phyloP scores from a whole-genome alignment of 495 filamentous ascomycete genomes.

The Astrocystis sublimbata region DNA sequence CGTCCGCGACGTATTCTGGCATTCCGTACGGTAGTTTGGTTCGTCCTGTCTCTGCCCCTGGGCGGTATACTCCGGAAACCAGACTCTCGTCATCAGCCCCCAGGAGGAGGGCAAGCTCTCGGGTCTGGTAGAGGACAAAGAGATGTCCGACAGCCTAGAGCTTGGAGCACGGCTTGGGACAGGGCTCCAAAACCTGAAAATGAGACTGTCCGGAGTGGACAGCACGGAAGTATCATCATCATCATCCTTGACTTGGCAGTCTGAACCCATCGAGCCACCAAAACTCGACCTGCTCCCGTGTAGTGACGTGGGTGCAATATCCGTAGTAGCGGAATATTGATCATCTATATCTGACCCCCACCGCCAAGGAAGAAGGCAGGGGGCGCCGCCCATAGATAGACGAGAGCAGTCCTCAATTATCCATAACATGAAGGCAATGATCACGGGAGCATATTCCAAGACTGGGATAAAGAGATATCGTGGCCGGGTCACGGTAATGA shows the following conservation, averaged over 20 bases:
- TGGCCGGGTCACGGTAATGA: background rate
- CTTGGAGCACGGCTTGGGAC: constrained; percentile 19
- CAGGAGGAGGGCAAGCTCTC: constrained; percentile 29
- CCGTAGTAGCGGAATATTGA: background rate
- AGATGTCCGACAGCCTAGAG: constrained; percentile 29
- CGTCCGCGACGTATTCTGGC: constrained; percentile 5
- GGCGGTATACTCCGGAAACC: constrained; percentile 20
- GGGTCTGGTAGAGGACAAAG: constrained; percentile 12
- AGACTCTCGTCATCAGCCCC: constrained; percentile 25
- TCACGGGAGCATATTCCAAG: constrained; percentile 2
- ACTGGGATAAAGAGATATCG: background rate
- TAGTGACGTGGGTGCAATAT: background rate
- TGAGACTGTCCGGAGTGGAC: constrained; percentile 5
- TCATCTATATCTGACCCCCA: background rate
- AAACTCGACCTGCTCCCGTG: background rate
- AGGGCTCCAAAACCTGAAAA: constrained; percentile 17
- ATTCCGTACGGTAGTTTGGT: background rate
- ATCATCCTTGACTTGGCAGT: background rate
- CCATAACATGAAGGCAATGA: constrained; percentile 9
- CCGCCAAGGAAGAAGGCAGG: background rate
- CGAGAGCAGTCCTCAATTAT: constrained; percentile 16
- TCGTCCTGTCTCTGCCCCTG: background rate
- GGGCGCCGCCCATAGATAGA: background rate
- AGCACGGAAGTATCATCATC: background rate
- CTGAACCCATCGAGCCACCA: constrained; percentile 2